Base-by-base conservation (phyloP, 345 rosid species). In the Populus nigra region DNA sequence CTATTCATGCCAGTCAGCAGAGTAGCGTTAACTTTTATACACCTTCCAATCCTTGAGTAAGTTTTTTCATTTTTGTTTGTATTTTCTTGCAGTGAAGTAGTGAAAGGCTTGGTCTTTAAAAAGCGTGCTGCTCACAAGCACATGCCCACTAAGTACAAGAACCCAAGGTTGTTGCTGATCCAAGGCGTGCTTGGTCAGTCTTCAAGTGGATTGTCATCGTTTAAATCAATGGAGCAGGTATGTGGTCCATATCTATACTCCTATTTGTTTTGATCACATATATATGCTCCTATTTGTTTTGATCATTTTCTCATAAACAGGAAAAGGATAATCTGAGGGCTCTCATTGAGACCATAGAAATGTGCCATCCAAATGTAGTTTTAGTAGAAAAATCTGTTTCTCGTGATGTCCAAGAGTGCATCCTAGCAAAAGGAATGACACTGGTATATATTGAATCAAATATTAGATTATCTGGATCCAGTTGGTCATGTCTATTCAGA, bases 101-200 rank as follows among this genome's bases (percentile, higher is more conserved):
- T 96, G 79, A 88, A 81, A 80, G 99, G 99, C 68, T 82, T 90
- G 86, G 99, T 93, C 75, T 96, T 96, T 73, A 93, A 96, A 80
- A 96, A 93, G 88, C 94, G 78, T 87, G 98, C 94, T 47, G 97
- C 99, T 69, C 99, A 88, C 89, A 96, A 96, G 84, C 98, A 91
- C 87, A 96, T 96, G 99, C 88, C 90, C 13, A 93, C 97, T 35
- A 78, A 78, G 55, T 92, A 86, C 88, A 89, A 88, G 79, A 91
- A 86, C 66, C 97, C 99, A 36, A 90, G 79, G 83, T 82, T 96
- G 83, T 86, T 96, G 81, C 80, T 96, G 83, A 84, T 96, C 62
- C 79, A 69, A 72, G 99, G 98, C 23, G 86, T 71, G 73, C 89
- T 93, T 38, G 97, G 99, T 53, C 90, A 89, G 76, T 90, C 98